Evolutionary conservation across 306 rosid species (phyloP), one percentile per base, ranked within the genome.

Genomic region (Phaseolus lunatus): DNA sequence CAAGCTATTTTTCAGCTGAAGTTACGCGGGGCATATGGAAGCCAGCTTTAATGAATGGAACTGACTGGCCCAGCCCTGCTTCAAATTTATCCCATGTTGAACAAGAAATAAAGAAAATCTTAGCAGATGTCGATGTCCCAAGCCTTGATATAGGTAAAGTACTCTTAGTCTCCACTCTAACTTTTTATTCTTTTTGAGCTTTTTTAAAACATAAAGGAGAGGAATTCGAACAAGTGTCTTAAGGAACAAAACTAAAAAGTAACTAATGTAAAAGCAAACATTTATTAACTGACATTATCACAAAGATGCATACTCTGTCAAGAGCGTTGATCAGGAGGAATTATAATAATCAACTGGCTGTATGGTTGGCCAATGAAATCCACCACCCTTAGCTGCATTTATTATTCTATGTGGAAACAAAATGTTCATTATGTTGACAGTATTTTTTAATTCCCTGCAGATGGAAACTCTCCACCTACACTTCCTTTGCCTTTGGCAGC

Each of bases 21-120:
- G 96, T 92, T 79, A 95, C 97, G 29, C 85, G 97, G 69, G 98
- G 97, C 78, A 84, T 92, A 84, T 95, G 98, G 98, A 88, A 95
- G 87, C 98, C 98, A 83, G 97, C 86, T 77, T 83, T 67, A 75
- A 95, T 95, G 98, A 92, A 95, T 66, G 98, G 97, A 87, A 89
- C 83, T 63, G 98, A 92, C 85, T 95, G 98, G 98, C 98, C 97
- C 48, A 95, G 96, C 88, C 97, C 98, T 68, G 95, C 98, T n/a
- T 93, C 91, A 75, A 95, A 91, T 81, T 87, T 95, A 81, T 87
- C 93, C 68, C 67, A 18, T 27, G 88, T 90, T 79, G 97, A 95
- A 83, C 92, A 91, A 83, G 96, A 90, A 79, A 89, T 95, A 58
- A 92, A 90, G 79, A 88, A 92, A 77, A 90, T 90, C 48, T 79